Conservation (phyloP, 208 protist genomes). For the Trypanosoma lewisi region DNA sequence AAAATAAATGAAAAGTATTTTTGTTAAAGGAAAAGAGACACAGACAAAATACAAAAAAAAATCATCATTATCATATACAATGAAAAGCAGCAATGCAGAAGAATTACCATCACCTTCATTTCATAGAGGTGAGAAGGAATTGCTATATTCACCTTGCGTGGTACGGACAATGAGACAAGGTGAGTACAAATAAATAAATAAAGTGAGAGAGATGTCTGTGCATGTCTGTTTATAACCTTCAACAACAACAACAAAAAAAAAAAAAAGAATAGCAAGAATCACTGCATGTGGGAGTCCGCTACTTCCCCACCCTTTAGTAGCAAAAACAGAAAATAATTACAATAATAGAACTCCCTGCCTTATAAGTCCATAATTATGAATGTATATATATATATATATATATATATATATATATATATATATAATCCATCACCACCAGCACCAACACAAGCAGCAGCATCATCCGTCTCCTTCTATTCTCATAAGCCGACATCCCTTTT, state of each 20-base stretch:
- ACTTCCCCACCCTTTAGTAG: not conserved
- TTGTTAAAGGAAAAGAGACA: too few species aligned
- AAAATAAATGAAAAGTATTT: conserved; percentile 22
- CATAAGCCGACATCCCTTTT: not conserved
- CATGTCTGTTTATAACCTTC: not conserved
- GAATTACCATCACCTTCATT: too few species aligned
- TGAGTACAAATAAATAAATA: too few species aligned
- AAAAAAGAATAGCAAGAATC: not conserved
- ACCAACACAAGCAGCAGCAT: not conserved
- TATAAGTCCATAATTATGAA: too few species aligned
- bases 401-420: conserved; percentile 4
- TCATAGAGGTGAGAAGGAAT: too few species aligned
- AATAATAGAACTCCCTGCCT: too few species aligned
- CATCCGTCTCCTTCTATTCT: conserved; percentile 7
- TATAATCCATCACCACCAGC: not conserved
- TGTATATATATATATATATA: conserved; percentile 2
- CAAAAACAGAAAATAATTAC: conserved; percentile 17
- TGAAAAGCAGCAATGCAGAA: too few species aligned
- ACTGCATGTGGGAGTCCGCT: not conserved
- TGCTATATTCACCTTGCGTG: too few species aligned
- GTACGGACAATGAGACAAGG: too few species aligned
- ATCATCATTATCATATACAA: too few species aligned
- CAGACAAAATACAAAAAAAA: not conserved
- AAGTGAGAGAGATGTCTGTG: not conserved
- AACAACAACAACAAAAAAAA: not conserved